Evolutionary conservation across 768 basidiomycete species (phyloP), one percentile per base, ranked within the genome.

Genomic region (Boletus eberwhitei): DNA sequence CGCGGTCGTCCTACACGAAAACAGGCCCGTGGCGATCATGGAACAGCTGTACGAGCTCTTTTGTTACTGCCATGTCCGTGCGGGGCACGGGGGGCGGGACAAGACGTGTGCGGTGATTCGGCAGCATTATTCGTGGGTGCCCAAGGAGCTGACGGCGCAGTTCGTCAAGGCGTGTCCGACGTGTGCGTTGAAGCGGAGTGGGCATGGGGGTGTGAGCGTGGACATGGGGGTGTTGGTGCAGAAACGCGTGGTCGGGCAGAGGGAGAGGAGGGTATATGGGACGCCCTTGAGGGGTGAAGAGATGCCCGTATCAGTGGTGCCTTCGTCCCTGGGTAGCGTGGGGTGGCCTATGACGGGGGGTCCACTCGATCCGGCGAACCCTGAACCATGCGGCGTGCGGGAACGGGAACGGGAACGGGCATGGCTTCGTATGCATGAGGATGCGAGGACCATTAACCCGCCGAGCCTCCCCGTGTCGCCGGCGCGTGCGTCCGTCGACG

Each of bases 121-220:
- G 45, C 74, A 81, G 55, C 79, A 81, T 61, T 93, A 90, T 68
- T 85, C 87, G 9, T 92, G 87, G 85, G 81, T 93, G 26, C 90
- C 91, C 16, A 93, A 92, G 71, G 86, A 89, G 63, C 83, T 93
- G 39, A 81, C 91, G 43, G 82, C 87, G 17, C 81, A 80, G 54
- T 93, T 90, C 64, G 84, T 92, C 70, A 85, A 83, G 69, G 78
- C 78, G 24, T 93, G 91, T 63, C 91, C 90, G 14, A 87, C 88
- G 8, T 93, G 91, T 61, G 77, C 69, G 54, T 73, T 67, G 48
- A 77, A 78, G 68, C 69, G 76, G 57, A 73, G 72, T 49, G 74
- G 74, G 41, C 61, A 66, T 39, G 61, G 65, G 3, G 62, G 57
- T 2, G 45, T 63, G 40, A 43, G 59, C 51, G 17, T 36, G 37